A percentile compares a stretch with the other conserved stretches of the same genome.
phyloP scores from a whole-genome alignment of 345 rosid genomes.

The Diplotaxis tenuifolia region DNA sequence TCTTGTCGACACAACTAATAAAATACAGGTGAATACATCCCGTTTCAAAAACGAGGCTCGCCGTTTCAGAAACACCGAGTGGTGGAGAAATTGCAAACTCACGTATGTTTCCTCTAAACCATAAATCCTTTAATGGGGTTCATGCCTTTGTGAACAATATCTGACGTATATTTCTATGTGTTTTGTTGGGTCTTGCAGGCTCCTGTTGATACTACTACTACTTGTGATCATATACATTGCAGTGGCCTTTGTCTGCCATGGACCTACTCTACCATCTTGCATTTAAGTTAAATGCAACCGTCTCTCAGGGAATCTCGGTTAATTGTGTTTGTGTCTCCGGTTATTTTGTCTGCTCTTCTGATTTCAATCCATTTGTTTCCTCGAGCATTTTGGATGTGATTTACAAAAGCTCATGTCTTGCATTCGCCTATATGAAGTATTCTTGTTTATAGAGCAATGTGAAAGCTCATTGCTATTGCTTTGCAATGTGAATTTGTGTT shows the following conservation, averaged over 20 bases:
- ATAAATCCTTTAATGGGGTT: neutral
- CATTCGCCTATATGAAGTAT: slow-evolving; percentile 13
- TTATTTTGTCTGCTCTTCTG: neutral
- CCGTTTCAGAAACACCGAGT: no score
- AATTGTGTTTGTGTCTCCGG: neutral
- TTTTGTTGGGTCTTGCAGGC: slow-evolving; percentile 47
- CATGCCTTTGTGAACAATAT: neutral
- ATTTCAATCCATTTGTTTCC: slow-evolving; percentile 15
- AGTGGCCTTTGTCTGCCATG: slow-evolving; percentile 79
- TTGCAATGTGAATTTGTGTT: slow-evolving; percentile 24
- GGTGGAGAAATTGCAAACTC: slow-evolving; percentile 96
- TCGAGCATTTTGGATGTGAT: slow-evolving; percentile 20
- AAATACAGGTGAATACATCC: slow-evolving; percentile 89
- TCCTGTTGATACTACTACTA: slow-evolving; percentile 59
- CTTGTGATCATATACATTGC: slow-evolving; percentile 65
- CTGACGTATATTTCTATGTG: neutral
- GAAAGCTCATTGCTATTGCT: slow-evolving; percentile 28
- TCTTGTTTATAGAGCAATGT: slow-evolving; percentile 28
- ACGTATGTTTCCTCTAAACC: slow-evolving; percentile 43
- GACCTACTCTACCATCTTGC: slow-evolving; percentile 78
- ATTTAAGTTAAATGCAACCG: slow-evolving; percentile 37
- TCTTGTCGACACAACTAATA: slow-evolving; percentile 89
- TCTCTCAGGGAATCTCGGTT: slow-evolving; percentile 3
- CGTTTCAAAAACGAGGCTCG: slow-evolving; percentile 94
- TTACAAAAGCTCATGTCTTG: slow-evolving; percentile 14